Conservation (phyloP, 2,329 filamentous ascomycete genomes). For the Ophiostoma sp. region DNA sequence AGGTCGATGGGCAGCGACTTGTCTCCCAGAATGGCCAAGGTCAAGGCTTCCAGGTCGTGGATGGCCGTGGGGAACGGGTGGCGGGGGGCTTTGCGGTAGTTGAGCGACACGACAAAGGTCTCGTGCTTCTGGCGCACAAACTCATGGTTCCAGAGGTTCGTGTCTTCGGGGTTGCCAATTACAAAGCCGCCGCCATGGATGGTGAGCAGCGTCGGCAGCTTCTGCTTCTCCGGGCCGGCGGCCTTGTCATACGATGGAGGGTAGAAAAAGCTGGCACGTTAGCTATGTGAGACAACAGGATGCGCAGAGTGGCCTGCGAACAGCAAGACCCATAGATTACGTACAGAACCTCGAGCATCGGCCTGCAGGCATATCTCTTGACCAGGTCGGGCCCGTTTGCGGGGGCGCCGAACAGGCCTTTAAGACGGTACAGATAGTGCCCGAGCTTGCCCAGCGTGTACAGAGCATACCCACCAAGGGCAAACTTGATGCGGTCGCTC, state of each 20-base stretch:
- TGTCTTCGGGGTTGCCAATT: slow-evolving; percentile 39
- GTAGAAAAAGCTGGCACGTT: slow-evolving; percentile 34
- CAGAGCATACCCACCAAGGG: slow-evolving; percentile 19
- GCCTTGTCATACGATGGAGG: slow-evolving; percentile 35
- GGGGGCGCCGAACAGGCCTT: neutral
- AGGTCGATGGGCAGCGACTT: slow-evolving; percentile 42
- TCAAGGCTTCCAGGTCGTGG: slow-evolving; percentile 43
- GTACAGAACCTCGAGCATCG: slow-evolving; percentile 19
- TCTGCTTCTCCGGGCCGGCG: slow-evolving; percentile 20
- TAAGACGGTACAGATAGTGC: slow-evolving; percentile 1
- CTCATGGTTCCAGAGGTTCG: slow-evolving; percentile 43
- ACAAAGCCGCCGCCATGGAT: slow-evolving; percentile 50
- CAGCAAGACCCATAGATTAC: neutral
- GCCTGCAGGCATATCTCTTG: slow-evolving; percentile 28
- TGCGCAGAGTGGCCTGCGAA: too few relatives aligned
- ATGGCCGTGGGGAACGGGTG: slow-evolving; percentile 41
- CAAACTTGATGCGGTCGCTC: neutral
- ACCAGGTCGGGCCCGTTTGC: slow-evolving; percentile 18
- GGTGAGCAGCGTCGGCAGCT: slow-evolving; percentile 42
- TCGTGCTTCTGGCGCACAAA: slow-evolving; percentile 38
- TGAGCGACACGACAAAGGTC: slow-evolving; percentile 43
- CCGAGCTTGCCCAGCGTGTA: slow-evolving; percentile 16
- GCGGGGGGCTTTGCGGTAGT: slow-evolving; percentile 45
- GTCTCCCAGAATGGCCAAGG: slow-evolving; percentile 40
- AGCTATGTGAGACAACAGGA: neutral